Base-by-base conservation (phyloP, 768 basidiomycete species). In the Pleurotus eryngii region DNA sequence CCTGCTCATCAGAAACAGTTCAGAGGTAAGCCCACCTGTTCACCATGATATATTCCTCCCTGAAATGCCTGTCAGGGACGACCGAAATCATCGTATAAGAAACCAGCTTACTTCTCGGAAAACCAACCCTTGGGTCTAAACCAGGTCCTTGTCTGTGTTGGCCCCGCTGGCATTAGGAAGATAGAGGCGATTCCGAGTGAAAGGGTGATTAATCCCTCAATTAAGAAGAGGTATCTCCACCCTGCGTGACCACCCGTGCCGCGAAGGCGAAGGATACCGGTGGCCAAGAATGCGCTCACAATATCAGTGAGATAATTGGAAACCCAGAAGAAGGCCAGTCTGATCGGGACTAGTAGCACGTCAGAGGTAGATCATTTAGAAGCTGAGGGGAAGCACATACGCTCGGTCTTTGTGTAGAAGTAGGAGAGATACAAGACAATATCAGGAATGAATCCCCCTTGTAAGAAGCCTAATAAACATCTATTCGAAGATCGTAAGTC, bases 261-360 rank as follows among this genome's bases (percentile, higher is more conserved):
- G 6, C 81, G 74, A 56, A 85, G 72, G 47, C 70, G 67, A 14
- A 87, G 70, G 15, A 88, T 81, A 4, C 85, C 87, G 0, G 82
- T 83, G 0, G 84, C 88, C 7, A 89, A 64, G 67, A 91, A 89
- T 2, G 82, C 81, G 49, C 80, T 76, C 17, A 83, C 60, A 49
- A 89, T 82, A 46, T 78, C 68, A 3, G 81, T 74, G 1, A 78
- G 55, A 54, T 86, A 83, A 65, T 81, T 80, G 3, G 83, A 82
- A 26, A 81, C 74, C 86, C 85, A 90, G 74, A 89, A 88, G 62
- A 77, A 82, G 1, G 84, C 85, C 8, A 89, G 73, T n/a, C 87
- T 79, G 45, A 87, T 78, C 2, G 86, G 84, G 0, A 87, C 80
- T 83, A 60, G 27, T 40, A 56, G 24, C 17, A 30, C 3, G 42